Conservation (phyloP, 2,329 filamentous ascomycete species). For the Lasiodiplodia citricola region DNA sequence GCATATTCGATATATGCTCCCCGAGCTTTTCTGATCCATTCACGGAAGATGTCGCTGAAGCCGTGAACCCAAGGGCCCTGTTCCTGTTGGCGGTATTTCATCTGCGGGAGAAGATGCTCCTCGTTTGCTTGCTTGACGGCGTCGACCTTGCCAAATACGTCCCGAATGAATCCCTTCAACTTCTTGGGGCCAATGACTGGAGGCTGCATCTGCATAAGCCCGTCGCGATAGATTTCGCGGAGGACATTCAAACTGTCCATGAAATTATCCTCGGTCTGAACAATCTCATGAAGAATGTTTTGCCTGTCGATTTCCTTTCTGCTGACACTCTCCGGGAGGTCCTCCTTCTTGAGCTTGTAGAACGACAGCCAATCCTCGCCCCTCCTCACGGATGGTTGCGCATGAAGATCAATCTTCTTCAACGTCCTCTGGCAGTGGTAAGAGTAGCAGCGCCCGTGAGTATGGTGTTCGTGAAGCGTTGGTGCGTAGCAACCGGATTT, state of each 20-base stretch:
- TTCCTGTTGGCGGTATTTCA: constrained; percentile 96
- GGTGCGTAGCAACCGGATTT: constrained; percentile 90
- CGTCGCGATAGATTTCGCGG: constrained; percentile 82
- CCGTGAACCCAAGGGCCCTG: constrained; percentile 94
- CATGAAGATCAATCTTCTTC: constrained; percentile 89
- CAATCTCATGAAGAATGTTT: constrained; percentile 93
- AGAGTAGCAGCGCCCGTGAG: constrained; percentile 84
- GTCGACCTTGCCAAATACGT: constrained; percentile 91
- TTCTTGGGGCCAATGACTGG: constrained; percentile 81
- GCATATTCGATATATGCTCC: constrained; percentile 91
- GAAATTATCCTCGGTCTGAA: constrained; percentile 89
- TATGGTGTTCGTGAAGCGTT: constrained; percentile 73
- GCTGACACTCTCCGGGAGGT: constrained; percentile 66
- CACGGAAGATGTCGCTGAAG: constrained; percentile 95
- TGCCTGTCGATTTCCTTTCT: constrained; percentile 93
- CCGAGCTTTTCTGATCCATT: constrained; percentile 96
- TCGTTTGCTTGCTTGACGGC: constrained; percentile 89
- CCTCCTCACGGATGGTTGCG: constrained; percentile 67
- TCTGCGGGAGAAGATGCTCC: constrained; percentile 86
- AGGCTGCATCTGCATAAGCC: constrained; percentile 73
- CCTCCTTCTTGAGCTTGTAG: constrained; percentile 80
- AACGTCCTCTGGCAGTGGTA: constrained; percentile 91
- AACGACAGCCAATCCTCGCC: constrained; percentile 85
- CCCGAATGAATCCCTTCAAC: constrained; percentile 77
- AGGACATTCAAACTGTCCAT: constrained; percentile 90